Evolutionary conservation across 2,329 filamentous ascomycete species (phyloP).

Genomic region (Atkinsonella texensis): DNA sequence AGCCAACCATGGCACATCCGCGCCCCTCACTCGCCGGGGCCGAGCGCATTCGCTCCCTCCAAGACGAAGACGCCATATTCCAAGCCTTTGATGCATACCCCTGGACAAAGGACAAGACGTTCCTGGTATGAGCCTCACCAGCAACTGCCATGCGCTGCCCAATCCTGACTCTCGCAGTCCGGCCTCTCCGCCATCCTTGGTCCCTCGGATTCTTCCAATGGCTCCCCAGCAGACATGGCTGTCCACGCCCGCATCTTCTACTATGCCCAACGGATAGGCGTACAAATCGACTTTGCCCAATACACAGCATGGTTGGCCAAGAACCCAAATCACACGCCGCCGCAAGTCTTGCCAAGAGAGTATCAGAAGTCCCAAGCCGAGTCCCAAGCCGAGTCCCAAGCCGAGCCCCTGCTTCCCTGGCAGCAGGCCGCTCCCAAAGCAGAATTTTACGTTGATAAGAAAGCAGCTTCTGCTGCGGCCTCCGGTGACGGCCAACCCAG

Average conservation of each 20-base stretch:
- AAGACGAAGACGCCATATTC: constrained; percentile 35
- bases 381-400: not conserved
- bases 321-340: constrained; percentile 21
- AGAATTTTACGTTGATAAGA: constrained; percentile 33
- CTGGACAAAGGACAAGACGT: constrained; percentile 56
- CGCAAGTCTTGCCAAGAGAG: constrained; percentile 25
- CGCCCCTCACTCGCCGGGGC: constrained; percentile 9
- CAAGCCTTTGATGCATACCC: constrained; percentile 52
- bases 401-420: constrained; percentile 26
- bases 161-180: constrained; percentile 23
- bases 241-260: constrained; percentile 58
- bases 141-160: not conserved
- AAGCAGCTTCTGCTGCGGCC: constrained; percentile 10
- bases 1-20: not conserved
- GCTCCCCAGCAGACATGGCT: constrained; percentile 44
- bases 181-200: constrained; percentile 55
- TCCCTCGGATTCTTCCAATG: constrained; percentile 33
- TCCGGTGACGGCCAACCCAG: constrained; percentile 39
- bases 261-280: constrained; percentile 38
- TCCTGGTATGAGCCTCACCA: constrained; percentile 38
- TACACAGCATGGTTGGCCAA: constrained; percentile 53
- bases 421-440: constrained; percentile 37
- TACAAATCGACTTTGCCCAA: constrained; percentile 49
- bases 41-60: constrained; percentile 27
- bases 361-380: constrained; percentile 11